Evolutionary conservation across 805 yeast species (phyloP), one percentile per base, ranked within the genome.

Genomic region (Ogataea nitratoaversa): DNA sequence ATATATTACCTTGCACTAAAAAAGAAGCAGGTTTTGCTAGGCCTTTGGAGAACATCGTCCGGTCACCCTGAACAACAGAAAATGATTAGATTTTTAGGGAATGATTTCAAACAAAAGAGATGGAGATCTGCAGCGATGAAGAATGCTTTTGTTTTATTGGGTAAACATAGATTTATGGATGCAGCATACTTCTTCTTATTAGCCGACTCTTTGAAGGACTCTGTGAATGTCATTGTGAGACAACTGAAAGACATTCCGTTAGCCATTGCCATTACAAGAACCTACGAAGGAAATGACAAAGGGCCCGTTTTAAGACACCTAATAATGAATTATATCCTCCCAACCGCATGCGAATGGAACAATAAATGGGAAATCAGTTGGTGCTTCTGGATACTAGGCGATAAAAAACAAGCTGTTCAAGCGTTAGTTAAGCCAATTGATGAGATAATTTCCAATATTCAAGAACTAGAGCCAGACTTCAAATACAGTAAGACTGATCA

Each of bases 101-200:
- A 90, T 56, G 93, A 93, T 55, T 91, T 90, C 59, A 63, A 66
- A 4, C 77, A 80, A 39, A 71, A 72, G 13, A 68, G 96, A 37
- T 90, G 97, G 96, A 76, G 70, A 50, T 71, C 85, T 0, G 96
- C 97, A 1, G 97, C 98, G 0, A 62, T 79, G 52, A 93, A 93
- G 54, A 91, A 91, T 63, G 98, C 98, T 0, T 91, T 78, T 68
- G 98, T 87, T 0, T 65, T 91, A 32, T 60, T 93, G 48, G 86
- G 97, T 46, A 88, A 88, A 54, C 99, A 90, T 60, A 67, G 98
- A 31, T 85, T 74, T 54, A 65, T 74, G 57, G 95, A 89, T 60
- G 95, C 97, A 0, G 96, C 97, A 0, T 79, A 82, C 18, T 90
- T 93, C 58, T 91, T 91, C 61, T 61, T 91, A 27, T 68, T 91